Evolutionary conservation across 31 red algal species (phyloP).

Genomic region (Endocladia muricata): DNA sequence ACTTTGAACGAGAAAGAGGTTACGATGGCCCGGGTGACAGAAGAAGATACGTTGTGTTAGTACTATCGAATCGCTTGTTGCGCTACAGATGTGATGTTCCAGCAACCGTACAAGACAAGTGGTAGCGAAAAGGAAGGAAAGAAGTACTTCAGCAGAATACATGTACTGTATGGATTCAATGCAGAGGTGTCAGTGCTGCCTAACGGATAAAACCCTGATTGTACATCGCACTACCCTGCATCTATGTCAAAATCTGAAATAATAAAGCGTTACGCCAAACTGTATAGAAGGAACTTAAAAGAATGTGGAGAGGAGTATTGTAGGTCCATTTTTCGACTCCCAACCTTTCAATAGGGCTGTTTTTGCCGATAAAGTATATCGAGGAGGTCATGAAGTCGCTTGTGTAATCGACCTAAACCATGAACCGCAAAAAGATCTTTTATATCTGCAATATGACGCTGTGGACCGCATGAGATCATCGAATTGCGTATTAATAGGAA

Average conservation of each 20-base stretch:
- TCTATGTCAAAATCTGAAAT: constrained; percentile 15
- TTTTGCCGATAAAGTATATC: not conserved
- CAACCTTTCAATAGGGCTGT: not conserved
- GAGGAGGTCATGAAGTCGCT: not conserved
- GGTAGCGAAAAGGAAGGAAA: constrained; percentile 11
- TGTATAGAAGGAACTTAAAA: not conserved
- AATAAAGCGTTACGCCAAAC: not conserved
- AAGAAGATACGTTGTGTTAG: not conserved
- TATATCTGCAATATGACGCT: not conserved
- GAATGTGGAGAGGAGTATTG: not conserved
- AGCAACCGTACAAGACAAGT: constrained; percentile 3
- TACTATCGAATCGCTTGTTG: not conserved
- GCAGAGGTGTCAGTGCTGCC: constrained; percentile 15
- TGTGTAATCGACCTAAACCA: not conserved
- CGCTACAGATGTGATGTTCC: constrained; percentile 28
- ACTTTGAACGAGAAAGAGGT: not conserved
- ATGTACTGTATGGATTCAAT: constrained; percentile 32
- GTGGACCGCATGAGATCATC: not conserved
- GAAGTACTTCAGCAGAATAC: constrained; percentile 27
- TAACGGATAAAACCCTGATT: not conserved
- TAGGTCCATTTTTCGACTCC: not conserved
- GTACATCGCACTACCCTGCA: not conserved
- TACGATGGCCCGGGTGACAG: not conserved
- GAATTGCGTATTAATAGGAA: not conserved
- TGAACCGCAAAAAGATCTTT: not conserved